A percentile compares a stretch with the other conserved stretches of the same genome.
These are phyloP conservation scores for Penicillium sp. DNA, from an alignment of 2,329 filamentous ascomycete genomes.

Conservation along the genomic window DNA sequence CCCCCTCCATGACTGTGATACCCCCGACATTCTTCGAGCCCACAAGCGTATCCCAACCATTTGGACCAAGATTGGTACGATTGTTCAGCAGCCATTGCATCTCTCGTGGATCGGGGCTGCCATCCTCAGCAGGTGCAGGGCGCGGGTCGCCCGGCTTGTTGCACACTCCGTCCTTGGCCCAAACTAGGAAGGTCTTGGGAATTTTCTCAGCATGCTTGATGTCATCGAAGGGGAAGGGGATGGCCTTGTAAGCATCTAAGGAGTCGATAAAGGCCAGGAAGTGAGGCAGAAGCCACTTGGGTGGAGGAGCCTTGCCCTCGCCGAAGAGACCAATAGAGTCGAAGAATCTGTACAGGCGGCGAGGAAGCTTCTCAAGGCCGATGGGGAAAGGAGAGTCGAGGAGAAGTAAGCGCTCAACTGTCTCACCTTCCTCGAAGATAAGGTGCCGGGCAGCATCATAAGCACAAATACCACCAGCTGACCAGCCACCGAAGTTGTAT, in stretches of 20 bases:
- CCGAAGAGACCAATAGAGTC: slow-evolving; percentile 56
- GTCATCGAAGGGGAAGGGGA: slow-evolving; percentile 41
- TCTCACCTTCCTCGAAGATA: slow-evolving; percentile 59
- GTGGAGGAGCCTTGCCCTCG: slow-evolving; percentile 50
- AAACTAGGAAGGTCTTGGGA: slow-evolving; percentile 54
- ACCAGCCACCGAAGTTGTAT: slow-evolving; percentile 75
- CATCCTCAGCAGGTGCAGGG: slow-evolving; percentile 48
- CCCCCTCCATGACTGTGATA: slow-evolving; percentile 42
- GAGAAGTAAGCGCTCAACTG: slow-evolving; percentile 66
- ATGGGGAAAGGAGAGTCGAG: slow-evolving; percentile 72
- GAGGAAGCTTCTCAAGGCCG: slow-evolving; percentile 71
- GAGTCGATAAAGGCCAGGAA: slow-evolving; percentile 58
- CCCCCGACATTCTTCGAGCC: slow-evolving; percentile 43
- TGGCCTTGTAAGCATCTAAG: slow-evolving; percentile 53
- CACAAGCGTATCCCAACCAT: slow-evolving; percentile 56
- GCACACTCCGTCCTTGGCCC: slow-evolving; percentile 57
- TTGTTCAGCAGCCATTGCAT: slow-evolving; percentile 59
- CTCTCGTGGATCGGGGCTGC: slow-evolving; percentile 51
- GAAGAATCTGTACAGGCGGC: slow-evolving; percentile 58
- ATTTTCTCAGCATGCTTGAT: slow-evolving; percentile 40
- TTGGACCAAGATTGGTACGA: slow-evolving; percentile 55
- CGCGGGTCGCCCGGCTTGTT: slow-evolving; percentile 49
- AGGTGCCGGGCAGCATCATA: slow-evolving; percentile 70
- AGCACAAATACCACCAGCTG: slow-evolving; percentile 75
- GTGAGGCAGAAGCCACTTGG: slow-evolving; percentile 58